These are phyloP conservation scores for Ceratobasidium sp. DNA, from an alignment of 1,284 basidiomycete genomes.

Conservation along the genomic window DNA sequence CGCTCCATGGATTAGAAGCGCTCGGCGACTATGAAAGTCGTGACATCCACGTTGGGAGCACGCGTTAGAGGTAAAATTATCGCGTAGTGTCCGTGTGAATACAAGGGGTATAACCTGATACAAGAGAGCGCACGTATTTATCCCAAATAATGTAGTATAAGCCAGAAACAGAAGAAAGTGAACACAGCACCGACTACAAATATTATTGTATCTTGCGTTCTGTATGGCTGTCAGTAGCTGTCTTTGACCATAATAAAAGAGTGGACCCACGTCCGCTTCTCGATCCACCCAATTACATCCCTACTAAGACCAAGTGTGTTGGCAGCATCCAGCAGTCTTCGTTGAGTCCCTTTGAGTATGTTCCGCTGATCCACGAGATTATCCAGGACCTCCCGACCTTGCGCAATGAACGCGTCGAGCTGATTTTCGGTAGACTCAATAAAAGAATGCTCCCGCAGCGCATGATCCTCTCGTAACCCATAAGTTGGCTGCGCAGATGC, in stretches of 20 bases:
- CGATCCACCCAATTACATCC: constrained; percentile 95
- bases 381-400: constrained; percentile 89
- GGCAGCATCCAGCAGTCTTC: constrained; percentile 84
- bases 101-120: constrained; percentile 29
- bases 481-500: constrained; percentile 62
- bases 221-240: constrained; percentile 55
- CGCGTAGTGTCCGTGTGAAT: constrained; percentile 34
- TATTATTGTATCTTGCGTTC: constrained; percentile 93
- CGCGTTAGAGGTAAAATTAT: constrained; percentile 28
- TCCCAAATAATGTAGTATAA: constrained; percentile 91
- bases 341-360: constrained; percentile 91
- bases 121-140: constrained; percentile 56
- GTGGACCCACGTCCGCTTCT: constrained; percentile 79
- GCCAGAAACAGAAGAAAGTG: constrained; percentile 90
- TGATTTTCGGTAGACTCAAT: constrained; percentile 82
- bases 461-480: constrained; percentile 76
- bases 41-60: constrained; percentile 10
- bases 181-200: constrained; percentile 85
- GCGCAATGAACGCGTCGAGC: constrained; percentile 90
- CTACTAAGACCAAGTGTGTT: constrained; percentile 93
- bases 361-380: constrained; percentile 92
- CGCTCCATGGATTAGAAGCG: neutral
- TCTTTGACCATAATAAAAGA: constrained; percentile 49
- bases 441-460: constrained; percentile 88
- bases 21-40: neutral